These are phyloP conservation scores for Sphagnum tenellum DNA, from an alignment of 225 moss, liverwort and hornwort genomes.

Conservation along the genomic window DNA sequence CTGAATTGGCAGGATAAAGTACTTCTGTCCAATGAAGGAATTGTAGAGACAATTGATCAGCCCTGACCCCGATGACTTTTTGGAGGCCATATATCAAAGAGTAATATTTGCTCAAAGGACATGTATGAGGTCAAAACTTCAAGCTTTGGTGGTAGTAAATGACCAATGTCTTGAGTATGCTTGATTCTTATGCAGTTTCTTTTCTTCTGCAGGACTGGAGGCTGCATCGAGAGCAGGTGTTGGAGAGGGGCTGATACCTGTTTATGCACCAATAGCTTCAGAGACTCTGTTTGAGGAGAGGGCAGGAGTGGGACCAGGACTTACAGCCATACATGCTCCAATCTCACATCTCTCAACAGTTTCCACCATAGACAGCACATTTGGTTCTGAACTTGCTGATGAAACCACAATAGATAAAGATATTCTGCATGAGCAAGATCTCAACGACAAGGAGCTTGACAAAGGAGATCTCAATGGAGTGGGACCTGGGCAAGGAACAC, in stretches of 20 bases:
- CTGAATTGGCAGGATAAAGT: too few species aligned
- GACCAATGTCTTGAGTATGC: too few species aligned
- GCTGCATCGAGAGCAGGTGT: slow-evolving; percentile 1
- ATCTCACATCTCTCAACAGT: slow-evolving; percentile 26
- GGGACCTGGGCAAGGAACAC: too few species aligned
- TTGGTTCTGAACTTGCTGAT: slow-evolving; percentile 2
- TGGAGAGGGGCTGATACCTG: slow-evolving; percentile 1
- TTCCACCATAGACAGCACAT: slow-evolving; percentile 8
- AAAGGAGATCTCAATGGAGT: slow-evolving; percentile 4
- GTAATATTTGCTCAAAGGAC: too few species aligned
- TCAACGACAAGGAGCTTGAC: slow-evolving; percentile 15
- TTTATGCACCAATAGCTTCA: neutral
- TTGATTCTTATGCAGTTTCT: neutral
- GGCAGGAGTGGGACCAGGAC: slow-evolving; percentile 47
- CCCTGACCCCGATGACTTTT: too few species aligned
- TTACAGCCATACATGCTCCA: slow-evolving; percentile 32
- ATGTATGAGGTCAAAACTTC: too few species aligned
- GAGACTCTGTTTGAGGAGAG: slow-evolving; percentile 9
- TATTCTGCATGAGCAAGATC: slow-evolving; percentile 1
- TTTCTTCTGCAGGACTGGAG: neutral
- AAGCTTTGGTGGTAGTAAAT: too few species aligned
- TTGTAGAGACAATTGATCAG: too few species aligned
- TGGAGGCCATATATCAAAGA: too few species aligned
- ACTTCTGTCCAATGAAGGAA: too few species aligned
- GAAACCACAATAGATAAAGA: slow-evolving; percentile 5